A percentile compares a stretch with the other conserved stretches of the same genome.
Conservation (phyloP, 2,329 filamentous ascomycete genomes). For the Blumeria hordei region DNA sequence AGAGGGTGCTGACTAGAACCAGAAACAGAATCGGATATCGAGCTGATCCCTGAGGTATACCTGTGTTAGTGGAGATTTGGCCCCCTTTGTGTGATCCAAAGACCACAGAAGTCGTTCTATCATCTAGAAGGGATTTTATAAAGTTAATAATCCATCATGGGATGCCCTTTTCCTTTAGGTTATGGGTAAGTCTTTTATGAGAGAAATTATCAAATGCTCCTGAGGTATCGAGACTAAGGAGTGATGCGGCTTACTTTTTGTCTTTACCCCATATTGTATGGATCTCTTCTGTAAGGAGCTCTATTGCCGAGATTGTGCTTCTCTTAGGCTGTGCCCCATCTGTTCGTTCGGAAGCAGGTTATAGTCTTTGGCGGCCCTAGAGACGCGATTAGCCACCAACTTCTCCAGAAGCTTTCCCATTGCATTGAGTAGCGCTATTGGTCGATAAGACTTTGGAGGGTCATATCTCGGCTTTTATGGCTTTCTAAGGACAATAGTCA, state of each 20-base stretch:
- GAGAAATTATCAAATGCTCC: not conserved
- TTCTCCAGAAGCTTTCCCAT: not conserved
- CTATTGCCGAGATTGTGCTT: not conserved
- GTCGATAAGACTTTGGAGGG: not conserved
- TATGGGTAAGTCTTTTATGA: not conserved
- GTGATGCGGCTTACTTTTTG: not conserved
- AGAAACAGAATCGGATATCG: not conserved
- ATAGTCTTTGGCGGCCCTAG: not conserved
- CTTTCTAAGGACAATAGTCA: not conserved
- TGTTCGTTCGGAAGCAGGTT: not conserved
- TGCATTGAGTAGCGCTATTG: not conserved
- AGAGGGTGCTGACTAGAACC: not conserved
- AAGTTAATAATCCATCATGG: not conserved
- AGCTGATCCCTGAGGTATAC: not conserved
- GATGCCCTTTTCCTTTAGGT: not conserved
- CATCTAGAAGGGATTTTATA: not conserved
- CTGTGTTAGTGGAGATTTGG: not conserved
- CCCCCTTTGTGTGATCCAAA: not conserved
- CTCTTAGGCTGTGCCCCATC: not conserved
- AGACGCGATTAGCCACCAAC: not conserved
- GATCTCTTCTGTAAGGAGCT: not conserved
- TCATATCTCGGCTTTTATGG: slow-evolving; percentile 1
- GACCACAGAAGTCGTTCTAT: not conserved
- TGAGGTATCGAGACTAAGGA: not conserved
- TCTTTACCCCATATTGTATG: not conserved